Evolutionary conservation across 805 yeast species (phyloP), one percentile per base, ranked within the genome.

Genomic region (Geotrichum ghanense): DNA sequence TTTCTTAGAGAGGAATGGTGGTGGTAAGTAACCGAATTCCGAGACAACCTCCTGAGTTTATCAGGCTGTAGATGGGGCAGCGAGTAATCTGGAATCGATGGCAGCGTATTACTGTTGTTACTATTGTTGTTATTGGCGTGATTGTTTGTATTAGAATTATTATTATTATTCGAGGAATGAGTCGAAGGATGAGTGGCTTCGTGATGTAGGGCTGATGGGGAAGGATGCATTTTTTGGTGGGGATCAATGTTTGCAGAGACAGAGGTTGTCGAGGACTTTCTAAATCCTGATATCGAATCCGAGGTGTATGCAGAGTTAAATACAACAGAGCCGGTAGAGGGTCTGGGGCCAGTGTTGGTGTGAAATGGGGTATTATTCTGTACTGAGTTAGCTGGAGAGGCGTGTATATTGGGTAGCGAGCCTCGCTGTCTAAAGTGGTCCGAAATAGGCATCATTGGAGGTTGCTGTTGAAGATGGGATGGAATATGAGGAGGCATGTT

Each of bases 241-340:
- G 58, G 84, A 3, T 82, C 84, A 3, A 53, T 50, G n/a, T 50
- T 27, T 10, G 48, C 22, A 19, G 45, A 27, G 20, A 43, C 37
- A 2, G 54, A 47, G 20, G 52, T 46, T 9, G 55, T 35, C 14
- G 57, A 50, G 20, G 56, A 51, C 42, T 53, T 52, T 25, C 56
- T 26, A 48, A 55, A 55, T n/a, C 56, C 56, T 12, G 55, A 49
- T 6, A 31, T 31, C 17, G 57, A 53, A 44, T 54, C 59, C 12
- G 48, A 16, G 3, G 58, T 54, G 43, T 53, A 54, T 14, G 59
- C 53, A 5, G 58, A 26, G 45, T 54, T 54, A 49, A 54, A 54
- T 14, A 54, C 53, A 10, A 54, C 42, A 5, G 42, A 39, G 42
- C 42, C 42, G 42, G 25, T 22, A 12, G 34, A 12, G 9, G 42